Evolutionary conservation across 345 rosid genomes (phyloP), one percentile per base, ranked within the genome.

Genomic region (Salix caprea): DNA sequence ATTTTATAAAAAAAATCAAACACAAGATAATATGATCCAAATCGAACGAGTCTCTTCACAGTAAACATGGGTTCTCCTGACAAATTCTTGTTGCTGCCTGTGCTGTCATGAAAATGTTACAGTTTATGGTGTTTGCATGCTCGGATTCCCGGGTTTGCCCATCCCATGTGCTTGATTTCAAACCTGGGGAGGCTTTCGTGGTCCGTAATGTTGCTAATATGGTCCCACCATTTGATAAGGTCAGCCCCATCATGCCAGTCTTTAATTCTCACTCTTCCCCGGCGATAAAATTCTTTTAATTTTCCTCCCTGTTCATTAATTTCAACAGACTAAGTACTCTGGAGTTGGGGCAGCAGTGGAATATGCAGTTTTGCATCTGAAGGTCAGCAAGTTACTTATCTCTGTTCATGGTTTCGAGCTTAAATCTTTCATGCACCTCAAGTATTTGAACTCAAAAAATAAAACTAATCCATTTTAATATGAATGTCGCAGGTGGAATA

Each of bases 111-210:
- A 23, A 18, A 26, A 24, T 61, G 66, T 39, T 80, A 85, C 89
- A 95, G 99, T 96, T 74, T 73, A 89, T 96, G 96, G 91, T 93
- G 74, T 92, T 96, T 84, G 96, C 98, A 3, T 96, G 99, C 91
- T 91, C 98, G 16, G 98, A 96, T 81, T 93, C 99, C 14, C 81
- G 99, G 50, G 99, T 96, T 39, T 91, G 98, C 85, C 98, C 99
- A 23, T 93, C 98, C 1, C 99, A 96, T 75, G 85, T 93, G 61
- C 87, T 93, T 69, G 85, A 92, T 75, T 86, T 93, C 39, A 91
- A 96, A 40, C 99, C 99, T 4, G 98, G 99, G 11, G 99, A 96
- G 75, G 99, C 98, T 48, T 96, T 96, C 69, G 79, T 96, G 74
- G 94, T 91, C 74, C 94, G 99, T 12, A 96, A 96, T 68, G 87